A percentile compares a stretch with the other conserved stretches of the same genome.
phyloP scores from a whole-genome alignment of 352 stramenopile species.

The Globisporangium spinosum region DNA sequence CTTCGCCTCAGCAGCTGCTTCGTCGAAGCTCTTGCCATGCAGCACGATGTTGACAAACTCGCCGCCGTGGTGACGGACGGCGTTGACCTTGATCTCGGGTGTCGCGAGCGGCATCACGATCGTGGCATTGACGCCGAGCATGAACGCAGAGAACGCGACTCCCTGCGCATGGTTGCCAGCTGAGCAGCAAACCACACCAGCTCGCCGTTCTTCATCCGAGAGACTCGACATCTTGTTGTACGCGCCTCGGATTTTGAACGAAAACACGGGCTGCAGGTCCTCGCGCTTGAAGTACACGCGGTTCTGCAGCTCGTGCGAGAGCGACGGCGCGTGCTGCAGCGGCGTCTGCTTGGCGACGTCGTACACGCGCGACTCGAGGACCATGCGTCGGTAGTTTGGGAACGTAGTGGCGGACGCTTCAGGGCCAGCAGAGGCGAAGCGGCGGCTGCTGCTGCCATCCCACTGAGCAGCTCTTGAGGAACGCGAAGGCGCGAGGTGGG shows the following conservation, averaged over 20 bases:
- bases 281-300: constrained; percentile 93
- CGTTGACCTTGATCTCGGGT: constrained; percentile 94
- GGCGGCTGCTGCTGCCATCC: background rate
- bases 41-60: constrained; percentile 92
- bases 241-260: constrained; percentile 98
- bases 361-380: constrained; percentile 84
- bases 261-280: constrained; percentile 97
- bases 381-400: constrained; percentile 82
- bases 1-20: constrained; percentile 90
- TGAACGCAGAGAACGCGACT: constrained; percentile 92
- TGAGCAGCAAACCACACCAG: constrained; percentile 81
- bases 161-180: constrained; percentile 98
- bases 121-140: constrained; percentile 90
- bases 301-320: constrained; percentile 77
- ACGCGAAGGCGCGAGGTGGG: background rate
- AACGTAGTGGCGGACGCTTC: constrained; percentile 2
- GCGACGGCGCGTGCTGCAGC: constrained; percentile 61
- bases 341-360: constrained; percentile 82
- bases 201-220: constrained; percentile 55
- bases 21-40: constrained; percentile 96
- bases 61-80: constrained; percentile 83
- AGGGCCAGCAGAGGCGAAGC: constrained; percentile 9
- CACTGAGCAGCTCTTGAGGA: constrained; percentile 4
- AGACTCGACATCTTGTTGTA: constrained; percentile 99
- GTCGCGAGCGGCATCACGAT: constrained; percentile 98